phyloP scores from a whole-genome alignment of 306 rosid species.

The Quercus alba region DNA sequence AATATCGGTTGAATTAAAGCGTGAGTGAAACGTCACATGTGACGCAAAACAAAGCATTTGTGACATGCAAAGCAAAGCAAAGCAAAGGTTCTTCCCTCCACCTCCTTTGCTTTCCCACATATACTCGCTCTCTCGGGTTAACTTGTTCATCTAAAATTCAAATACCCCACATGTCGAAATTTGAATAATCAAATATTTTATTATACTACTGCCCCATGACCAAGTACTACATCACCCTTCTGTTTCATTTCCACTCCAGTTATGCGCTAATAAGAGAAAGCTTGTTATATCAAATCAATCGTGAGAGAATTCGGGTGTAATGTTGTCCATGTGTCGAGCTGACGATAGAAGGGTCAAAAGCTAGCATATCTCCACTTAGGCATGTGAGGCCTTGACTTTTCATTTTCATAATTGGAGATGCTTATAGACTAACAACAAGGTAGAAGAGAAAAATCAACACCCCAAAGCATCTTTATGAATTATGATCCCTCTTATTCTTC shows the following conservation, averaged over 20 bases:
- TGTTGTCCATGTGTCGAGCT: not conserved
- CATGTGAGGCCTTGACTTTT: not conserved
- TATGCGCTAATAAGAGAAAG: not conserved
- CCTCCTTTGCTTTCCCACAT: not conserved
- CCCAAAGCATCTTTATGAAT: too few species aligned
- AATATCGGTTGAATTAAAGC: constrained; percentile 15
- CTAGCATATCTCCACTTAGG: not conserved
- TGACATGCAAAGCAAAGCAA: not conserved
- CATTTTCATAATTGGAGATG: too few species aligned
- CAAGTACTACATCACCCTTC: not conserved
- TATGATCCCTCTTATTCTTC: too few species aligned
- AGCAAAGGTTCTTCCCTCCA: not conserved
- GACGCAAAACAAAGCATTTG: constrained; percentile 5
- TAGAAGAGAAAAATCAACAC: too few species aligned
- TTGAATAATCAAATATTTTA: not conserved
- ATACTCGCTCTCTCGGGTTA: not conserved
- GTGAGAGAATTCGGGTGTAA: not conserved
- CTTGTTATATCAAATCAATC: not conserved
- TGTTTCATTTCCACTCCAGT: not conserved
- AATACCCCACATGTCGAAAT: constrained; percentile 10
- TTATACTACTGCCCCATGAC: not conserved
- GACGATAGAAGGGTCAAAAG: too few species aligned
- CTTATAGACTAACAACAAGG: too few species aligned
- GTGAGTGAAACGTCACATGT: constrained; percentile 11
- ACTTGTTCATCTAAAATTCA: constrained; percentile 36